Evolutionary conservation across 306 rosid species (phyloP), one percentile per base, ranked within the genome.

Genomic region (Trichosanthes cucumerina): DNA sequence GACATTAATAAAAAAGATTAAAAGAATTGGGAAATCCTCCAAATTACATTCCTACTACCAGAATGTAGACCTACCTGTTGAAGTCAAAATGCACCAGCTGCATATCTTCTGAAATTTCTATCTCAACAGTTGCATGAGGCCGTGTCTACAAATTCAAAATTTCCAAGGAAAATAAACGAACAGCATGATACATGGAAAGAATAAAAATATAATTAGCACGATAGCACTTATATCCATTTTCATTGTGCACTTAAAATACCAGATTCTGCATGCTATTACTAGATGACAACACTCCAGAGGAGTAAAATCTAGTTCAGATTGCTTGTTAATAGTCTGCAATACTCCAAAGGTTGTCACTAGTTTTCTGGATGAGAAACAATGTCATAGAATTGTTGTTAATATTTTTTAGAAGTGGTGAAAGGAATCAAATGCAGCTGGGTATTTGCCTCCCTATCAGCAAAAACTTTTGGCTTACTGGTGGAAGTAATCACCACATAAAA

Each of bases 51-150:
- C 24, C 49, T n/a, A 68, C 33, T 4, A 10, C 24, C 64, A 77
- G 12, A 49, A 16, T 80, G 59, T 18, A 46, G 65, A 11, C 71
- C 79, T 85, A 95, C 98, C 98, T 95, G 77, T 88, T 95, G 91
- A 95, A 95, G 85, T 95, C 98, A 85, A 95, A 95, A 86, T 95
- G 98, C 81, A 95, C 97, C 83, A 95, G 89, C 85, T 94, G 97
- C 98, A 89, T 95, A 83, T 95, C 98, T 88, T 95, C 98, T 77
- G 98, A 95, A 83, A 92, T 95, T 89, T 95, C 97, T 83, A 95
- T 97, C 88, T 95, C 98, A 49, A 95, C 97, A 75, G 97, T 95
- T 68, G 98, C 98, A 89, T 95, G 97, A 39, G 98, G 97, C 16
- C 97, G 91, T 68, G 98, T 95, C 98, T 95, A 58, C 78, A 59